Evolutionary conservation across 345 rosid genomes (phyloP), one percentile per base, ranked within the genome.

Genomic region (Fremontodendron californicum): DNA sequence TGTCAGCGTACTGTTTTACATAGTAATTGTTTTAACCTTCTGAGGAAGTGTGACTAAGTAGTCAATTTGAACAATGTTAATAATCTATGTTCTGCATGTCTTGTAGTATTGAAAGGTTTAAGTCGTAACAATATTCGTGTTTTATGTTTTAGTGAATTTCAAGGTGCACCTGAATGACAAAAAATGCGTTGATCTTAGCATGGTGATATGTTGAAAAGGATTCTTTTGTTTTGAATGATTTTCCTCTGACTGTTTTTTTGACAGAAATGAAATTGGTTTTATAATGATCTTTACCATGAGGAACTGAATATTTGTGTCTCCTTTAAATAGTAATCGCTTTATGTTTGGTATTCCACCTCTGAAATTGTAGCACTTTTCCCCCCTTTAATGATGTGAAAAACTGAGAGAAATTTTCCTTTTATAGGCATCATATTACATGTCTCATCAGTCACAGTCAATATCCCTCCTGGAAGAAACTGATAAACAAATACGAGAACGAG

Each of bases 391-490:
- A 52, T 76, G 65, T 35, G 9, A 48, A 75, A 15, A 55, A 60
- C 86, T 87, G 78, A 84, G 71, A 61, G 13, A 60, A 61, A 58
- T 69, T 62, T 75, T 81, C 68, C 73, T 70, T 25, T 80, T 81
- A 79, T 82, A 96, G 99, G 99, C 94, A 25, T 96, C 99, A 46
- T 81, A 92, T 82, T 90, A 91, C 85, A 84, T 87, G 87, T 89
- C 97, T 81, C 96, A 89, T 73, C 97, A 96, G 77, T 86, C 96
- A n/a, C 98, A 93, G 72, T 89, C 90, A 46, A 87, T 96, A 78
- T 86, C 96, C 69, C 93, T 91, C 57, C 82, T 91, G 67, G 99
- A 93, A 86, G 99, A 93, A 87, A 92, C 95, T 43, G 95, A 96
- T 84, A 93, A 88, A 81, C 97, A 96, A 85, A 90, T 93, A 79